Evolutionary conservation across 2,329 filamentous ascomycete genomes (phyloP).

Genomic region (Triangularia verruculosa): DNA sequence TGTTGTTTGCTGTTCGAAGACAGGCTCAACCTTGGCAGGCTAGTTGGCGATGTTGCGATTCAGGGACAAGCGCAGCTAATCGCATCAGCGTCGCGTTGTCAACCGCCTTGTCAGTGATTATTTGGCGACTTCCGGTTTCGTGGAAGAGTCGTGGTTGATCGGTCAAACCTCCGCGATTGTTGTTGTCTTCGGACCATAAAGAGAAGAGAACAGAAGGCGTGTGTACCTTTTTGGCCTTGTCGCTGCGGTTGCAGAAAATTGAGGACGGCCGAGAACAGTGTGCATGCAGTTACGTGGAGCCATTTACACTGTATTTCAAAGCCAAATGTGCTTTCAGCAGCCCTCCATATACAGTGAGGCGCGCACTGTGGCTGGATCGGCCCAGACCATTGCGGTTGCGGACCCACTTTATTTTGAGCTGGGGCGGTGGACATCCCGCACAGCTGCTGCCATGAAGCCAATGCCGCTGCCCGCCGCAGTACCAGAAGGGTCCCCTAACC

Average conservation of each 20-base stretch:
- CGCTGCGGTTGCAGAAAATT: background rate
- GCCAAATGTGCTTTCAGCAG: background rate
- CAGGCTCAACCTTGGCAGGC: background rate
- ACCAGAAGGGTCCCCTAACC: constrained; percentile 3
- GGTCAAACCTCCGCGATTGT: background rate
- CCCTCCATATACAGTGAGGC: background rate
- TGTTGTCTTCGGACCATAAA: background rate
- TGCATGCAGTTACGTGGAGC: background rate
- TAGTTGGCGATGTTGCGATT: background rate
- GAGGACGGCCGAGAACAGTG: background rate
- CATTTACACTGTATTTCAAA: background rate
- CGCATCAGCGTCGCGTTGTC: background rate
- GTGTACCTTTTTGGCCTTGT: background rate
- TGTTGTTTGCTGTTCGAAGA: background rate
- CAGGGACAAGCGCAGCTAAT: background rate
- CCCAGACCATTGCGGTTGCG: background rate
- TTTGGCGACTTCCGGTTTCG: background rate
- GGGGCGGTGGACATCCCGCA: background rate
- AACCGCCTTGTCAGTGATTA: background rate
- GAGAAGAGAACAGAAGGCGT: background rate
- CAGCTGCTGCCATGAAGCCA: background rate
- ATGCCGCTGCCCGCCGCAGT: background rate
- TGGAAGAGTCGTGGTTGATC: background rate
- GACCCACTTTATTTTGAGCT: constrained; percentile 6
- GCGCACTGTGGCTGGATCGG: background rate